phyloP scores from a whole-genome alignment of 768 basidiomycete species.

The Leucosporidium scottii region DNA sequence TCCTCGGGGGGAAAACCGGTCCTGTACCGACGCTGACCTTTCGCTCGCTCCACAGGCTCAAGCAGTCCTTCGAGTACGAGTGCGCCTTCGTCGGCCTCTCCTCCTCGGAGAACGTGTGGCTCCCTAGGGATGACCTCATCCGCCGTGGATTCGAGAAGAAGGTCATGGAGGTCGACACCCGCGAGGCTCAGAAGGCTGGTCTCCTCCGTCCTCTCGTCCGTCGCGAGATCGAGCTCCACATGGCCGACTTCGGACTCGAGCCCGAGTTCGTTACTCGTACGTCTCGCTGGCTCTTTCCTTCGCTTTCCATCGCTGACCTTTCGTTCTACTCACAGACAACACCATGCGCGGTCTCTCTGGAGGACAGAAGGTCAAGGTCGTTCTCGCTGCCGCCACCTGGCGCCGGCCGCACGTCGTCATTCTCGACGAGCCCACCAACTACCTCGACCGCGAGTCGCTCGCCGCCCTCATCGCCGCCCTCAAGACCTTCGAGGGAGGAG shows the following conservation, averaged over 20 bases:
- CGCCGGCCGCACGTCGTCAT: slow-evolving; percentile 96
- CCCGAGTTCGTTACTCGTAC: slow-evolving; percentile 84
- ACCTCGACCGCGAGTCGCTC: slow-evolving; percentile 98
- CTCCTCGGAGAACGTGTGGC: slow-evolving; percentile 91
- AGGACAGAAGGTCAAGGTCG: slow-evolving; percentile 96
- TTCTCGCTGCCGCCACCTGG: slow-evolving; percentile 75
- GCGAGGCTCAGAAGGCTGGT: slow-evolving; percentile 93
- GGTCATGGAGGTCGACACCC: slow-evolving; percentile 72
- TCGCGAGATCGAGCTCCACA: slow-evolving; percentile 97
- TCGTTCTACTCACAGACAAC: slow-evolving; percentile 68
- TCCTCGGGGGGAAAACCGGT: no score
- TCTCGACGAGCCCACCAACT: slow-evolving; percentile 82
- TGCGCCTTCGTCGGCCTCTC: slow-evolving; percentile 52
- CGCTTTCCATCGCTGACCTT: neutral
- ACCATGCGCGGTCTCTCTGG: slow-evolving; percentile 95
- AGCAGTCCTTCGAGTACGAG: slow-evolving; percentile 82
- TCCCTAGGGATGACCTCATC: slow-evolving; percentile 78
- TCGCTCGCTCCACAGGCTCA: slow-evolving; percentile 55
- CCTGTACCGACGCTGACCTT: slow-evolving; percentile 54
- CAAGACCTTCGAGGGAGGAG: slow-evolving; percentile 94
- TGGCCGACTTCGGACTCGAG: slow-evolving; percentile 98
- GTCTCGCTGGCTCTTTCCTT: neutral
- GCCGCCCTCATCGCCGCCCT: slow-evolving; percentile 97
- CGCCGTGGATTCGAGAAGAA: slow-evolving; percentile 85
- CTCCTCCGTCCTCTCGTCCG: slow-evolving; percentile 91